Conservation (phyloP, 768 basidiomycete genomes). For the Macrolepiota albuminosa region DNA sequence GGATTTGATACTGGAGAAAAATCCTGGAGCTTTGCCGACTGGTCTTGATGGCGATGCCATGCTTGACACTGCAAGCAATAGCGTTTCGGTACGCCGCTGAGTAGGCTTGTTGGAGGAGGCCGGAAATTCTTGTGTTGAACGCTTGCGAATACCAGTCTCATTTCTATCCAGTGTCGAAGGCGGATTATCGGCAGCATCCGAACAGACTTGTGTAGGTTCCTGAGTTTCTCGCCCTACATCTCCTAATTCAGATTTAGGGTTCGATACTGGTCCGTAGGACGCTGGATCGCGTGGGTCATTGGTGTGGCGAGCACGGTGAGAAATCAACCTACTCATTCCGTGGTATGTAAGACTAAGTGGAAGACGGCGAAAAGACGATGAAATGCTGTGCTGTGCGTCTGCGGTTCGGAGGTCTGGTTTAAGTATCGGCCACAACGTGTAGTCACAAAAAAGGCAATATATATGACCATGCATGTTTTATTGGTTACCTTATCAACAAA, state of each 20-base stretch:
- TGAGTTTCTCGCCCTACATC: not conserved
- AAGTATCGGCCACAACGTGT: too few species aligned
- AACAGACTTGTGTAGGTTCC: not conserved
- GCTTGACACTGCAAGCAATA: conserved; percentile 12
- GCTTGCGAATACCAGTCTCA: conserved; percentile 5
- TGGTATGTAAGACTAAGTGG: not conserved
- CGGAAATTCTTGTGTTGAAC: not conserved
- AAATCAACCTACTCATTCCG: not conserved
- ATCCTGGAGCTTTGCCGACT: conserved; percentile 41
- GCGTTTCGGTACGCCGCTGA: not conserved
- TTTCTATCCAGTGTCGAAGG: not conserved
- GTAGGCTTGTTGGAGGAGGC: not conserved
- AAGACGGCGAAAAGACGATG: not conserved
- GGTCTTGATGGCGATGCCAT: conserved; percentile 34
- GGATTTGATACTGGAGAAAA: conserved; percentile 43
- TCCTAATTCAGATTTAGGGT: conserved; percentile 2
- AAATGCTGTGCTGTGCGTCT: not conserved
- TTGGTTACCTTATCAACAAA: too few species aligned
- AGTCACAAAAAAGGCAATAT: too few species aligned
- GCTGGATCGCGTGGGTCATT: not conserved
- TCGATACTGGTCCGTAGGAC: conserved; percentile 1
- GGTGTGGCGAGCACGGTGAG: not conserved
- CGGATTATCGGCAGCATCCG: not conserved
- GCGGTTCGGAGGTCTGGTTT: too few species aligned
- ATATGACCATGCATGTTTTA: too few species aligned